Evolutionary conservation across 2,329 filamentous ascomycete genomes (phyloP), one percentile per base, ranked within the genome.

Genomic region (Grosmannia huntii): DNA sequence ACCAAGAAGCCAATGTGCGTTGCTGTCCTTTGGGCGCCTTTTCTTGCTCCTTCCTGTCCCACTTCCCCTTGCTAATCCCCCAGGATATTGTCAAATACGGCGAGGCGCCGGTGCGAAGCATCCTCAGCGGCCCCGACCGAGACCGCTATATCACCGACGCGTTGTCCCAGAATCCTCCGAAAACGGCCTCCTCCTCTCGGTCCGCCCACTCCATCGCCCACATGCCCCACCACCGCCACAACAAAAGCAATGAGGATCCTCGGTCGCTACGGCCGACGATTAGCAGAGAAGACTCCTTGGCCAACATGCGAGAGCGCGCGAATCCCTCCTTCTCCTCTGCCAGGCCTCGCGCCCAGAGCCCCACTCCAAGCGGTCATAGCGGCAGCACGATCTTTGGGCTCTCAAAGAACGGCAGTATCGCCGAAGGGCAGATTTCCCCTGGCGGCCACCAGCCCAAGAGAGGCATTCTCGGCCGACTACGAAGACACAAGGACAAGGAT

Each of bases 1-100:
- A 94, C 69, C 94, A 97, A 72, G 89, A 94, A 68, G 81, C 81
- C 64, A 82, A 89, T 75, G 86, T 89, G 71, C 76, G 84, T 79
- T 62, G 14, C 4, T 23, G 11, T 25, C 41, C 41, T 46, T n/a
- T 7, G 46, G 51, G 6, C 19, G 23, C 53, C 28, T 36, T 53
- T 55, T 46, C 48, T 46, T 53, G 54, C 56, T 33, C 46, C 41
- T 57, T 28, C 46, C 44, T 6, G 16, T 23, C 49, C 25, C 50
- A 48, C 36, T 41, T 46, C 44, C 41, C 53, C 53, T 56, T 41
- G 46, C 51, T 57, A 31, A 44, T 56, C 14, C 10, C 10, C 53
- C 66, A 87, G 83, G 87, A 91, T 68, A 88, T 90, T 66, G 82
- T 82, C 52, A 82, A 84, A 63, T 89, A 85, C 72, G 88, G 87